These are phyloP conservation scores for Epichloe amarillans DNA, from an alignment of 2,329 filamentous ascomycete species.

Conservation along the genomic window DNA sequence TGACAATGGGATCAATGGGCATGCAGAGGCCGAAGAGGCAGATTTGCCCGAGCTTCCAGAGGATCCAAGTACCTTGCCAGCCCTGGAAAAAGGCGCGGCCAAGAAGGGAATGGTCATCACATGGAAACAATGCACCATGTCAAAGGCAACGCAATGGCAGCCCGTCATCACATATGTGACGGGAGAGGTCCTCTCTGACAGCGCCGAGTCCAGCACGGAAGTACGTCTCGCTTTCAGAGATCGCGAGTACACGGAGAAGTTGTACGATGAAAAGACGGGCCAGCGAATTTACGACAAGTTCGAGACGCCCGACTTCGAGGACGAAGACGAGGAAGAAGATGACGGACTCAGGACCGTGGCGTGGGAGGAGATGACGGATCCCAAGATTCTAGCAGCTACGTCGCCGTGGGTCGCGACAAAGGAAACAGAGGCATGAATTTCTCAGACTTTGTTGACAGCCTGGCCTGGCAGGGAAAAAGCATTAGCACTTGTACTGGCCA, in stretches of 20 bases:
- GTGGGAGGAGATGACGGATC: conserved; percentile 53
- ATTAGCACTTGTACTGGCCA: no score
- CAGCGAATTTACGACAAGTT: conserved; percentile 65
- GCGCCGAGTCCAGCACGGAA: conserved; percentile 37
- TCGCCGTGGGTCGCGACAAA: conserved; percentile 5
- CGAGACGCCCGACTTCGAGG: conserved; percentile 54
- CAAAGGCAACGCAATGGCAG: conserved; percentile 50
- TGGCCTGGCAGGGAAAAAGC: no score
- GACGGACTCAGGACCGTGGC: conserved; percentile 47
- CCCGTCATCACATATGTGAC: conserved; percentile 52
- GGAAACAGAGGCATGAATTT: background rate
- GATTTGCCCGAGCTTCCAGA: conserved; percentile 52
- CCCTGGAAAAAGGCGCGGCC: conserved; percentile 33
- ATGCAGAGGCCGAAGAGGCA: conserved; percentile 16
- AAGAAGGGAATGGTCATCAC: conserved; percentile 50
- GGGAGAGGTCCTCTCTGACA: conserved; percentile 46
- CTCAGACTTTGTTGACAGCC: no score
- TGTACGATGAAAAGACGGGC: conserved; percentile 53
- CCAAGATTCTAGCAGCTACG: conserved; percentile 43
- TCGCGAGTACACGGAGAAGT: conserved; percentile 41
- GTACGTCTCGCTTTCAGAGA: conserved; percentile 60
- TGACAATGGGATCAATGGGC: background rate
- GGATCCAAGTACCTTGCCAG: conserved; percentile 40
- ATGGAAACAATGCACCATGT: conserved; percentile 52
- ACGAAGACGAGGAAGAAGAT: conserved; percentile 45